Evolutionary conservation across 768 basidiomycete genomes (phyloP).

Genomic region (Rhizopogon salebrosus): DNA sequence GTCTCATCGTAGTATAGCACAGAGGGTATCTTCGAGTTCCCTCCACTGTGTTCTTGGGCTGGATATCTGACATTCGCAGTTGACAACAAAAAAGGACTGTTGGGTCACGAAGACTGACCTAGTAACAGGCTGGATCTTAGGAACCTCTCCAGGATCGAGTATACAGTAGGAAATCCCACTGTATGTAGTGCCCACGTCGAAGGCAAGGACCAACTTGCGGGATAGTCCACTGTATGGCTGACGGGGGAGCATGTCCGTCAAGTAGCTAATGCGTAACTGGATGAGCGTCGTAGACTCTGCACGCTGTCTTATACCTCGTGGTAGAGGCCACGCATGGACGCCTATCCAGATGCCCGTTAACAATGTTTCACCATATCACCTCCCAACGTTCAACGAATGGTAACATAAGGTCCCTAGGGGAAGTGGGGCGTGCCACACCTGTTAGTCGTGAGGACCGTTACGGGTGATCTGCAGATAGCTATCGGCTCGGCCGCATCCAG

Average conservation of each 20-base stretch:
- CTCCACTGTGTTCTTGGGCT: slow-evolving; percentile 38
- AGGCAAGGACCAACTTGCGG: slow-evolving; percentile 32
- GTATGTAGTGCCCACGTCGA: slow-evolving; percentile 39
- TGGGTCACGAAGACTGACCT: slow-evolving; percentile 16
- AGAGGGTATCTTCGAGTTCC: slow-evolving; percentile 45
- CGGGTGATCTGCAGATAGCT: neutral
- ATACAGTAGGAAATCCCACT: slow-evolving; percentile 37
- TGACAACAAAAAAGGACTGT: neutral
- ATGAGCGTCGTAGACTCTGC: neutral
- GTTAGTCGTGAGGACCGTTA: neutral
- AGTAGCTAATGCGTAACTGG: neutral
- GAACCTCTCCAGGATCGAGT: slow-evolving; percentile 34
- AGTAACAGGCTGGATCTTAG: slow-evolving; percentile 30
- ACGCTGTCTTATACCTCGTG: neutral
- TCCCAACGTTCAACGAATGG: neutral
- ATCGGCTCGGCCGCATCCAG: too few species aligned
- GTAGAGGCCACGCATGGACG: neutral
- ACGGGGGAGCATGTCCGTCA: slow-evolving; percentile 26
- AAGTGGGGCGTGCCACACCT: neutral
- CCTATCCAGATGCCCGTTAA: neutral
- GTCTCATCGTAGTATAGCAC: slow-evolving; percentile 40
- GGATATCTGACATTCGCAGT: slow-evolving; percentile 26
- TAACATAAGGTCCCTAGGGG: neutral
- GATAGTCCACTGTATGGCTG: slow-evolving; percentile 32
- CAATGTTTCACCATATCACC: neutral